Base-by-base conservation (phyloP, 768 basidiomycete genomes). In the Amanita thiersii region DNA sequence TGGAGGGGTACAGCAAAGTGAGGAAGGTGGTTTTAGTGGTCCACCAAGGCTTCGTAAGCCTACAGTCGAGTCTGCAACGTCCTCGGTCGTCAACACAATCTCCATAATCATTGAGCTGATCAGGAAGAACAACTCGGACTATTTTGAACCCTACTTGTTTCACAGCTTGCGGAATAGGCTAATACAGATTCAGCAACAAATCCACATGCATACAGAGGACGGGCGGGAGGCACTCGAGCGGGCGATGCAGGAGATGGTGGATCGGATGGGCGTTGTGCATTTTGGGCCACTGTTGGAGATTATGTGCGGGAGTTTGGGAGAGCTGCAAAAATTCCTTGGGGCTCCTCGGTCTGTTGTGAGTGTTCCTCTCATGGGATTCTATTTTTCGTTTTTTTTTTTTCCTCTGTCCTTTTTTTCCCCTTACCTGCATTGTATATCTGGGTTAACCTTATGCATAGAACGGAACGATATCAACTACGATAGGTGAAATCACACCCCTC, bases 101-200 rank as follows among this genome's bases (percentile, higher is more conserved):
- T 81, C 84, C 31, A 80, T 97, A 53, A 70, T 97, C 46, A 85
- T 93, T 49, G 94, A 98, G 57, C 73, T 96, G 29, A 96, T 97
- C 50, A 77, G 93, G 39, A 92, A 97, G 58, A 97, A 97, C 61
- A 97, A 98, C 59, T 94, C 93, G 28, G 94, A 99, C 59, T 97
- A 92, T 56, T 93, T 96, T 55, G 96, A 99, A 62, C 94, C 93
- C 3, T 94, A 92, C 59, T 72, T 97, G 9, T 97, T 96, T 63
- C 93, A 96, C 55, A 91, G 88, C 1, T 65, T 96, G 31, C 80
- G 93, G 37, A 92, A 92, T 56, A 77, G 90, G 34, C 72, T 97
- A 25, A 92, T 97, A 48, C 79, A 81, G 37, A 74, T 91, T 4
- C 90, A 90, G 53, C 88, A 90, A 51, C 77, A 84, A 37, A 58